Conservation (phyloP, 169 alveolate genomes). For the Fabrea salina region DNA sequence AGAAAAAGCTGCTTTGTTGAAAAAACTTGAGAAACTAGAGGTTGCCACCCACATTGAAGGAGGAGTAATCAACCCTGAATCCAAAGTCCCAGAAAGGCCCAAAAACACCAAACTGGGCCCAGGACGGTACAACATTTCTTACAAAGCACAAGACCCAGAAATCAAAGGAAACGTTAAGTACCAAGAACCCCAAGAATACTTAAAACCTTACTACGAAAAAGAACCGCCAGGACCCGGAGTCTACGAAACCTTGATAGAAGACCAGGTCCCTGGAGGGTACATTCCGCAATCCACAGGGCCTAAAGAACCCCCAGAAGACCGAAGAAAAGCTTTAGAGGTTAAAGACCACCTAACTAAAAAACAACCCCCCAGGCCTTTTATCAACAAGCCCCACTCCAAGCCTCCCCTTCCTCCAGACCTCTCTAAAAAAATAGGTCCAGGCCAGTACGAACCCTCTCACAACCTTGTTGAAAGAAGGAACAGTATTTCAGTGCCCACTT, state of each 20-base stretch:
- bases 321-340: conserved; percentile 33
- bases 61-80: neutral
- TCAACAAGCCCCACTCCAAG: neutral
- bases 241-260: neutral
- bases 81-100: neutral
- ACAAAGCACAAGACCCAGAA: neutral
- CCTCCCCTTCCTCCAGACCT: neutral
- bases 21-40: neutral
- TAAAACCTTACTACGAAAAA: neutral
- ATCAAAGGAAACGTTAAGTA: neutral
- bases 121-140: neutral
- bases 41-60: neutral
- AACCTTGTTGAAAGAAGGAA: conserved; percentile 39
- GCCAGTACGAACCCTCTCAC: conserved; percentile 36
- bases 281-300: neutral
- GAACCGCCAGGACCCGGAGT: conserved; percentile 16
- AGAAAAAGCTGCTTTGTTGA: neutral
- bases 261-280: neutral
- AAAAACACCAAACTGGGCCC: neutral
- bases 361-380: conserved; percentile 22
- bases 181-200: neutral
- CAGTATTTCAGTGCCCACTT: conserved; percentile 33
- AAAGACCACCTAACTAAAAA: conserved; percentile 19
- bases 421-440: conserved; percentile 44
- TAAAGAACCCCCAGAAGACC: conserved; percentile 2